Conservation (phyloP, 495 filamentous ascomycete genomes). For the Xylaria castorea region DNA sequence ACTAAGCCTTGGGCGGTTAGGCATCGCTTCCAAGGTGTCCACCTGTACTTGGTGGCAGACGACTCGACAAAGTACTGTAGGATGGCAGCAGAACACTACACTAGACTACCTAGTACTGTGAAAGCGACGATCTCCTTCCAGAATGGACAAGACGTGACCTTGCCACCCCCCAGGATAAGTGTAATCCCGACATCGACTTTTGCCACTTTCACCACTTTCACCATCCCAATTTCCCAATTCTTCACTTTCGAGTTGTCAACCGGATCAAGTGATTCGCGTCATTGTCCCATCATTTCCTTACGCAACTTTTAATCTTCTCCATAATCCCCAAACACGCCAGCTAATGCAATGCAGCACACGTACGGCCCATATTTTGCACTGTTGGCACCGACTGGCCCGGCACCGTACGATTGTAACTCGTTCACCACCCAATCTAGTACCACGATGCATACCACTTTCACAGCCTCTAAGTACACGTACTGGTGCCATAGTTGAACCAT, state of each 20-base stretch:
- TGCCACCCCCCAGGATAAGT: slow-evolving; percentile 8
- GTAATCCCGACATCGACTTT: slow-evolving; percentile 1
- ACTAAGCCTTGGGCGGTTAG: slow-evolving; percentile 10
- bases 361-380: not conserved
- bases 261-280: slow-evolving; percentile 7
- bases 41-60: not conserved
- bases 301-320: not conserved
- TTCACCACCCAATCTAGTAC: not conserved
- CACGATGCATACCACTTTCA: not conserved
- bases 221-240: not conserved
- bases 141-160: slow-evolving; percentile 13
- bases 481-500: not conserved
- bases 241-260: not conserved
- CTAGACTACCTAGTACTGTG: not conserved
- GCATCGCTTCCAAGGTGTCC: slow-evolving; percentile 2
- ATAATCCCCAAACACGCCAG: slow-evolving; percentile 1
- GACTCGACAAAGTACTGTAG: not conserved
- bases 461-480: not conserved
- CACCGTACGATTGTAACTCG: slow-evolving; percentile 11
- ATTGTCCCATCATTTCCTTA: slow-evolving; percentile 19
- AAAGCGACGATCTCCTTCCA: slow-evolving; percentile 12
- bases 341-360: not conserved
- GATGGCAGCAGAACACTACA: not conserved
- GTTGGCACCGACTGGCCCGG: not conserved
- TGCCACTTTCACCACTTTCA: slow-evolving; percentile 15